Base-by-base conservation (phyloP, 495 filamentous ascomycete genomes). In the Aspergillus avenaceus region DNA sequence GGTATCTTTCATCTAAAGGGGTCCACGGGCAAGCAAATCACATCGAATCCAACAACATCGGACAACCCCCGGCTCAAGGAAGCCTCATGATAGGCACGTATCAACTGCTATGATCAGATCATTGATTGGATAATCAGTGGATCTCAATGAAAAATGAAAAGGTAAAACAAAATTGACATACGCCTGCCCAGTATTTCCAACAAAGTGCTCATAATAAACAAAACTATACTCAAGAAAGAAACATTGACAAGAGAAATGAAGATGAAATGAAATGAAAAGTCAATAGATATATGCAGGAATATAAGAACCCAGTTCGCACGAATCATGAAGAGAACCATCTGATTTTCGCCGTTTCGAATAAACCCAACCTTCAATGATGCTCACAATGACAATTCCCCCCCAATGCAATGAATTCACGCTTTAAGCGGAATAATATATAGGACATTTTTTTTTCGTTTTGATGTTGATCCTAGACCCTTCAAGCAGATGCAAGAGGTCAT, bases 341-440 rank as follows among this genome's bases (percentile, higher is more conserved):
- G 42, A 18, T 45, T 45, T 21, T 32, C 40, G 24, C 45, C 32
- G 29, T 25, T 54, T 28, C n/a, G 36, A 49, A 44, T 54, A 44
- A 29, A 54, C 23, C 52, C 42, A 46, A 53, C 18, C 11, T 22
- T 23, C 24, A 25, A 47, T 46, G 53, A 34, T 47, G 47, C 50
- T 55, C 47, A 29, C 42, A 45, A 41, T 27, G 47, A 47, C 13
- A 41, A 32, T 42, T 22, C 36, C 46, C 32, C n/a, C 29, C 27
- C 42, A 47, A 55, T 51, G 47, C 47, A 49, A 25, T 54, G 24
- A 18, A 37, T 45, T 25, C 26, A 49, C 48, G 40, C 48, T 40
- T 36, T 40, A 32, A 28, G 48, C 48, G 48, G 21, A 21, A 22
- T 25, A 7, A 27, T 22, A 49, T 27, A 44, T 40, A n/a, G 21